phyloP scores from a whole-genome alignment of 768 basidiomycete genomes.

The Coprinopsis sp. region DNA sequence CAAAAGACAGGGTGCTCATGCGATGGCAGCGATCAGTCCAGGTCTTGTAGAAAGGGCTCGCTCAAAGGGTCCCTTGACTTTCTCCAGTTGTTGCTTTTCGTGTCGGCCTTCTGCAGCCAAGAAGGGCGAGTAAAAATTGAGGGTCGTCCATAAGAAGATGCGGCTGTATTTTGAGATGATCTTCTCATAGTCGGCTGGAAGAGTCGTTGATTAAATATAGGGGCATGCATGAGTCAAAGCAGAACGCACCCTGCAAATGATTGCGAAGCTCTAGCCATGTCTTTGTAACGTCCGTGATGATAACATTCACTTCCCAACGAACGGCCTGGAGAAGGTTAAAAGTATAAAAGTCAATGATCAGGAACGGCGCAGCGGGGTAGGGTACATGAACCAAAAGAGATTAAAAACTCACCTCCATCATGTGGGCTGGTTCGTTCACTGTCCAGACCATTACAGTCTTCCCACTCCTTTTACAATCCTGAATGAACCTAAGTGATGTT shows the following conservation, averaged over 20 bases:
- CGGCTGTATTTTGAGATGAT: slow-evolving; percentile 58
- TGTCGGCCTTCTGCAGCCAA: slow-evolving; percentile 23
- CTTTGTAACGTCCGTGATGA: slow-evolving; percentile 72
- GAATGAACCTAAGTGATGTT: slow-evolving; percentile 55
- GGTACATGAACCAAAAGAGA: neutral
- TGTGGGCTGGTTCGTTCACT: slow-evolving; percentile 82
- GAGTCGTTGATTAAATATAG: neutral
- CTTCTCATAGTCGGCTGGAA: slow-evolving; percentile 62
- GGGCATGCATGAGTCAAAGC: slow-evolving; percentile 3
- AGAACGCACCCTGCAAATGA: slow-evolving; percentile 48
- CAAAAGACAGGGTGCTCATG: neutral
- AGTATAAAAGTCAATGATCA: slow-evolving; percentile 1
- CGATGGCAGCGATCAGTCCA: neutral
- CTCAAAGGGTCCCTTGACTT: slow-evolving; percentile 52
- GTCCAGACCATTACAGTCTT: slow-evolving; percentile 96
- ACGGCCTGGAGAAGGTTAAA: slow-evolving; percentile 48
- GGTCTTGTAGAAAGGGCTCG: slow-evolving; percentile 3
- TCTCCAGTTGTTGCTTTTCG: slow-evolving; percentile 38
- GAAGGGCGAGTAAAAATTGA: slow-evolving; percentile 53
- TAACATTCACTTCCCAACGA: slow-evolving; percentile 73
- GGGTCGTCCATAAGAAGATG: slow-evolving; percentile 70
- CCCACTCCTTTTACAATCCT: slow-evolving; percentile 70
- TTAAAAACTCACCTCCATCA: slow-evolving; percentile 66
- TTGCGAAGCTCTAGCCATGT: slow-evolving; percentile 62
- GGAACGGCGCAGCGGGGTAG: neutral